These are phyloP conservation scores for Clonostachys byssicola DNA, from an alignment of 2,329 filamentous ascomycete species.

Conservation along the genomic window DNA sequence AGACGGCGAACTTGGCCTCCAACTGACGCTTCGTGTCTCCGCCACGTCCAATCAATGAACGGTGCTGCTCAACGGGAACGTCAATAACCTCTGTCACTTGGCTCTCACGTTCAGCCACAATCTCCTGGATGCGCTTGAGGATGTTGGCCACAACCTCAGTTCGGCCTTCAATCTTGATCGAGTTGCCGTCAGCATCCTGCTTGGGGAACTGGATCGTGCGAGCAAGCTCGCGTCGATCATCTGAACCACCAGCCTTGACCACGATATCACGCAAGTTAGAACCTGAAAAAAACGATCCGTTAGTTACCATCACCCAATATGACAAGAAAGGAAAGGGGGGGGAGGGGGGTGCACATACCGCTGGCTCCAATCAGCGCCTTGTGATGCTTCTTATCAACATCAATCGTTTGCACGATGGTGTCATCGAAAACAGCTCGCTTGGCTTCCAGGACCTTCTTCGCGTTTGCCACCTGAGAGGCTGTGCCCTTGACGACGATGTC, in stretches of 20 bases:
- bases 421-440: conserved; percentile 85
- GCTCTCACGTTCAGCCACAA: conserved; percentile 79
- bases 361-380: conserved; percentile 82
- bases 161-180: conserved; percentile 85
- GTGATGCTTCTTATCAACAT: conserved; percentile 94
- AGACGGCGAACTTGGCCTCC: conserved; percentile 81
- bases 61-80: conserved; percentile 85
- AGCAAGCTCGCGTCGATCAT: conserved; percentile 77
- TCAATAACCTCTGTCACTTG: conserved; percentile 77
- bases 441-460: conserved; percentile 85
- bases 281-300: conserved; percentile 47
- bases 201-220: conserved; percentile 94
- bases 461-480: conserved; percentile 83
- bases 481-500: conserved; percentile 92
- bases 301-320: neutral
- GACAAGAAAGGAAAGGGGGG: neutral
- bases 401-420: conserved; percentile 77
- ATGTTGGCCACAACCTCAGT: conserved; percentile 86
- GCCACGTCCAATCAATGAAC: conserved; percentile 84
- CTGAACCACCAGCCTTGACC: conserved; percentile 80
- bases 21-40: conserved; percentile 83
- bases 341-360: conserved; percentile 60
- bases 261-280: conserved; percentile 85
- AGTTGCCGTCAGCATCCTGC: conserved; percentile 75
- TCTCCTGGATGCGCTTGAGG: conserved; percentile 71